Base-by-base conservation (phyloP, 371 early-diverging fungal species). In the Dinochytrium kinnereticum region DNA sequence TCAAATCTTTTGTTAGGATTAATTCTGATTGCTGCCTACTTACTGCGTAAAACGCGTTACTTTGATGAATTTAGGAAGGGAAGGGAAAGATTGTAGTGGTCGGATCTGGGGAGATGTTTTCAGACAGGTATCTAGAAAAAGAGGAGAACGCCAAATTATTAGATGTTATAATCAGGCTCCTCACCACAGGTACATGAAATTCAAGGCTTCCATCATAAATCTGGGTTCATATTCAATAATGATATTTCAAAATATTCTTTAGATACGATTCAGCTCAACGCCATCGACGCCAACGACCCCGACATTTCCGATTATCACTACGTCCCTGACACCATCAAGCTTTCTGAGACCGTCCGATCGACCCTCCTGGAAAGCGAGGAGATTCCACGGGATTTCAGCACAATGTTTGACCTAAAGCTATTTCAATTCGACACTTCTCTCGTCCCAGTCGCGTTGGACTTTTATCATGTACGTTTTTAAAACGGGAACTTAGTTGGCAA, bases 281-380 rank as follows among this genome's bases (percentile, higher is more conserved):
- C 78, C 38, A 86, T 88, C 28, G 89, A 88, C 64, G 84, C 86
- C 31, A 81, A 80, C 39, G 89, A 88, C 50, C 88, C 89, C 5
- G 89, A 88, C 64, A 75, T 88, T 40, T 76, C 84, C 51, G 89
- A 88, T 68, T 87, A 87, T 68, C 88, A 88, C 72, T 85, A 84
- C 68, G 44, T 86, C 7, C 88, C 88, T 17, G 84, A 84, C 30
- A 84, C 79, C 7, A 74, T 80, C 5, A 70, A 75, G 44, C 76
- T 88, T 19, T 68, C 87, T 1, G 79, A 84, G 28, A 79, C 77
- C n/a, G 67, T 85, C 3, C 71, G 88, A 31, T 78, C 78, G 5
- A 85, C 88, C 50, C 73, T 88, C 70, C 87, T 82, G 75, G 82
- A 87, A 69, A 84, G 85, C 64, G 87, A 88, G 34, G 88, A 87